Base-by-base conservation (phyloP, 805 yeast species). In the Pichia occidentalis region DNA sequence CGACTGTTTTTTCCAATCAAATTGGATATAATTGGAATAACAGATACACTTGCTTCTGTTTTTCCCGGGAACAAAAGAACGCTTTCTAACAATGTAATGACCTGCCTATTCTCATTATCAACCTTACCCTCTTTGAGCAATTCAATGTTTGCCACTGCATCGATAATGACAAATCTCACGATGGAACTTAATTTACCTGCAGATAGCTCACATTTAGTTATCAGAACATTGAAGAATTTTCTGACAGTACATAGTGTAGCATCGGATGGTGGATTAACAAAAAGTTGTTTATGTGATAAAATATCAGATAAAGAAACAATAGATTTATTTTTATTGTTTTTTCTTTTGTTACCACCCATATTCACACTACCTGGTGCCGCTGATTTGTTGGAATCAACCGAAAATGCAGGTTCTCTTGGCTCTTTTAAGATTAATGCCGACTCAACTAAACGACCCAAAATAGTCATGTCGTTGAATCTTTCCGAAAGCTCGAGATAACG, bases 61-160 rank as follows among this genome's bases (percentile, higher is more conserved):
- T 54, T 56, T 4, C 82, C 85, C 2, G 95, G 95, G 53, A 71
- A 75, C 28, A 85, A 49, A 3, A 85, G 73, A n/a, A 83, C 59
- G 4, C 69, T 57, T 34, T 76, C 67, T 24, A 85, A 60, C 16
- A 80, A 53, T 18, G 67, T 66, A 27, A 82, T 59, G 18, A 77
- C 53, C 17, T 66, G 68, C 9, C 45, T 27, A 36, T 47, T 51
- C 8, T 31, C 26, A 5, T 17, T 34, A 20, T 52, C 44, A 0
- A 35, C 21, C 18, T 58, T 53, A 29, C 66, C 49, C 34, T 46
- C 17, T 12, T 64, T 60, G 16, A 52, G 40, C 26, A 51, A 14
- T 13, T 55, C 44, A 35, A 55, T 33, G 38, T 60, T 59, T 24
- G 50, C 46, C 31, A 68, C 50, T 29, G 69, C 54, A 40, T 57